Evolutionary conservation across 176 grass and related monocot species (phyloP), one percentile per base, ranked within the genome.

Genomic region (Thinopyrum elongatum): DNA sequence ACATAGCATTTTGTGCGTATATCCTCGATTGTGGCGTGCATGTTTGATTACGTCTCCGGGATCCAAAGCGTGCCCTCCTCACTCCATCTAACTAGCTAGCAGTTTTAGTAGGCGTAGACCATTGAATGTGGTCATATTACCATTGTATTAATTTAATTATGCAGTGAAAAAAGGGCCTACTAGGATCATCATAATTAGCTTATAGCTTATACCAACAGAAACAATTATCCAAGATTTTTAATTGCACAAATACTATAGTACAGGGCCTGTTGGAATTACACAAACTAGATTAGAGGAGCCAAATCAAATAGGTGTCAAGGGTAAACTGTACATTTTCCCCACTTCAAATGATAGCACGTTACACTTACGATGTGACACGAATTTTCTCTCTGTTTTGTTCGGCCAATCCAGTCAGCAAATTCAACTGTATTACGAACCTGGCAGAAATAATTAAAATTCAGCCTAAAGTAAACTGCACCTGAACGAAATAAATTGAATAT

Each of bases 401-500:
- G 93, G 70, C 96, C 96, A 95, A 98, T 98, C 96, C 96, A 98
- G 66, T 98, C 93, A 67, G 96, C 96, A 95, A 98, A 98, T 90
- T 98, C 96, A 83, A 95, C 79, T 63, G 96, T 82, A 80, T 98
- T 98, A 55, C 93, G 96, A 58, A 98, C 96, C 96, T 98, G 74
- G 25, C 68, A 83, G 82, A n/a, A 74, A 85, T 25, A 58, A 73
- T 69, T 27, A 69, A 67, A 73, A 78, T 84, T 70, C 81, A 84
- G 12, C 68, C 78, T 78, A 69, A 84, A 82, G 34, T 77, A 47
- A 61, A 81, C 65, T 66, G 42, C n/a, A 79, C 15, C 38, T 42
- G 67, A 10, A 25, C 3, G 22, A 65, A 65, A 86, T 14, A 63
- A 55, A 74, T 83, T 35, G 26, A 75, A 11, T 31, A 62, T 51